Conservation (phyloP, 352 stramenopile genomes). For the Pythium aquatile region DNA sequence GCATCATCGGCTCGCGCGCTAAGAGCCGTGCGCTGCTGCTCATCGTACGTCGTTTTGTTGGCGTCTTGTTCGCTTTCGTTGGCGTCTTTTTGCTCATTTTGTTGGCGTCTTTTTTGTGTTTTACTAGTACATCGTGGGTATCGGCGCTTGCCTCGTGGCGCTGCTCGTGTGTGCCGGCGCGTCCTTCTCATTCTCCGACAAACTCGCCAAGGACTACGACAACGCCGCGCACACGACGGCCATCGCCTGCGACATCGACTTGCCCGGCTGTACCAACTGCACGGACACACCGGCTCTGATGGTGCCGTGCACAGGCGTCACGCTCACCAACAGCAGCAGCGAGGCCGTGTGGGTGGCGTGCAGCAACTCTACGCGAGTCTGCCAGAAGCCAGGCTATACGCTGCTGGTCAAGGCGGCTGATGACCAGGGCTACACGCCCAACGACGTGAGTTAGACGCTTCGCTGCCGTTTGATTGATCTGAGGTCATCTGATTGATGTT, state of each 20-base stretch:
- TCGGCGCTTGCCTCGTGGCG: slow-evolving; percentile 53
- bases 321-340: slow-evolving; percentile 22
- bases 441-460: slow-evolving; percentile 46
- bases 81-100: slow-evolving; percentile 2
- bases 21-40: slow-evolving; percentile 79
- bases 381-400: slow-evolving; percentile 46
- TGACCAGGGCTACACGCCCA: slow-evolving; percentile 58
- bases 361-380: slow-evolving; percentile 27
- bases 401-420: slow-evolving; percentile 47
- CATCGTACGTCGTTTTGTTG: slow-evolving; percentile 50
- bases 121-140: slow-evolving; percentile 68
- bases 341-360: slow-evolving; percentile 48
- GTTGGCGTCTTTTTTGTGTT: slow-evolving; percentile 7
- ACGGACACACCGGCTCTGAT: slow-evolving; percentile 34
- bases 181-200: slow-evolving; percentile 67
- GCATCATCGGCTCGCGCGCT: slow-evolving; percentile 60
- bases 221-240: slow-evolving; percentile 19
- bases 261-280: slow-evolving; percentile 79
- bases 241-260: slow-evolving; percentile 66
- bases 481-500: slow-evolving; percentile 3
- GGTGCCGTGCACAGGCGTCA: slow-evolving; percentile 43
- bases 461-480: not conserved
- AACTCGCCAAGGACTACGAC: slow-evolving; percentile 53
- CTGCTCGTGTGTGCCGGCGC: slow-evolving; percentile 60
- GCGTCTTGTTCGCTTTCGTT: slow-evolving; percentile 10